Evolutionary conservation across 1,284 basidiomycete genomes (phyloP), one percentile per base, ranked within the genome.

Genomic region (Mrakiaceae sp.): DNA sequence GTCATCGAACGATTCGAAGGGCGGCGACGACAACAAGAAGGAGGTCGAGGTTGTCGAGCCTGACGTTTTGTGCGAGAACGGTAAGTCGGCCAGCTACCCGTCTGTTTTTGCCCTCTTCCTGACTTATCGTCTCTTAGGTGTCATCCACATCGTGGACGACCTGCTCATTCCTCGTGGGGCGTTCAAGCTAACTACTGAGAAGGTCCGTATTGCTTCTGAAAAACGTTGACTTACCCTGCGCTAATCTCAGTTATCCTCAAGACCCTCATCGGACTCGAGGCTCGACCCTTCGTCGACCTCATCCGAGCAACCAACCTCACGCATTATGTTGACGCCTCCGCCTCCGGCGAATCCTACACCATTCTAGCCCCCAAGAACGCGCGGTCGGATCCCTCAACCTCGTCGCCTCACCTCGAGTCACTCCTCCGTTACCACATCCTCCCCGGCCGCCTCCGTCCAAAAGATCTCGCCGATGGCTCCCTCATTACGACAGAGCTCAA

Each of bases 111-210:
- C 56, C 46, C 40, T 50, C 39, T 42, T 6, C 5, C 43, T 63
- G n/a, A 63, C 27, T 43, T 54, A 27, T 1, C 39, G 5, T 43
- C 46, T 47, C 16, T 12, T 42, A 73, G 79, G 93, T 58, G 96
- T 98, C 53, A 75, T 98, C 27, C 96, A 98, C 75, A 82, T 93
- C 55, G 82, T 98, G 52, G 88, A 88, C 8, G 82, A 83, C 11
- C 81, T 98, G 39, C 83, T 98, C 11, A 75, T 96, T 11, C 89
- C 92, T 1, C 81, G 83, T 0, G 84, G 83, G 7, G 81, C 87
- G 46, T 83, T 98, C 56, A 81, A 83, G 69, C 78, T 95, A 55
- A 95, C 90, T 1, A 87, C 93, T 5, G 95, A 98, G 78, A 98
- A 98, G 76, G 92, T 76, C 2, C 8, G 54, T 58, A 14, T 10